phyloP scores from a whole-genome alignment of 2,329 filamentous ascomycete species.

The Sclerotinia sclerotiorum region DNA sequence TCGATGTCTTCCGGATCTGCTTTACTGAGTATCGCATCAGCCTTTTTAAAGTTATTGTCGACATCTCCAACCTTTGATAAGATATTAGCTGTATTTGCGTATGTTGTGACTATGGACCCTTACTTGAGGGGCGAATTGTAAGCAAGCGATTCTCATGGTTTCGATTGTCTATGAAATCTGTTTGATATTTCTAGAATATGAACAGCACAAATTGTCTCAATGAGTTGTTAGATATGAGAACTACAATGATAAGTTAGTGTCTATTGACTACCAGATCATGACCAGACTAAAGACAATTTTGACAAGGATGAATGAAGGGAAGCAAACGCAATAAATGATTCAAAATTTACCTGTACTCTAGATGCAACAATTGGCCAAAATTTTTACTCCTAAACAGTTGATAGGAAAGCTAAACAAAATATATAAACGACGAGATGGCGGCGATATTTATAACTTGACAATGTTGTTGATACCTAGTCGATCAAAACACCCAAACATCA shows the following conservation, averaged over 20 bases:
- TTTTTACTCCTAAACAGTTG: not conserved
- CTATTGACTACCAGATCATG: not conserved
- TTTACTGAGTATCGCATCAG: slow-evolving; percentile 60
- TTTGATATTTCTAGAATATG: not conserved
- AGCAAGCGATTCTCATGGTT: slow-evolving; percentile 65
- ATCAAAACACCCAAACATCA: too few relatives aligned
- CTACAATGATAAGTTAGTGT: not conserved
- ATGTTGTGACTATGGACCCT: not conserved
- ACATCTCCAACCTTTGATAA: slow-evolving; percentile 60
- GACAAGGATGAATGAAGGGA: not conserved
- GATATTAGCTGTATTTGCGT: not conserved
- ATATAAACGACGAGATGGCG: not conserved
- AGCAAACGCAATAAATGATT: too few relatives aligned
- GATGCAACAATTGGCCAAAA: not conserved
- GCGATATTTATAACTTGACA: not conserved
- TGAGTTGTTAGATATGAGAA: not conserved
- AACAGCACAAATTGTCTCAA: not conserved
- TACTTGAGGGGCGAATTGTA: slow-evolving; percentile 69
- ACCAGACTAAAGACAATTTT: not conserved
- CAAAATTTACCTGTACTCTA: not conserved
- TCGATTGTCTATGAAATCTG: not conserved
- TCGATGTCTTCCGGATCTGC: slow-evolving; percentile 59
- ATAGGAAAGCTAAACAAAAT: not conserved
- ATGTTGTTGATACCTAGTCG: too few relatives aligned
- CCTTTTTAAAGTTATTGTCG: slow-evolving; percentile 67